Base-by-base conservation (phyloP, 306 rosid species). In the Begonia fuchsioides region DNA sequence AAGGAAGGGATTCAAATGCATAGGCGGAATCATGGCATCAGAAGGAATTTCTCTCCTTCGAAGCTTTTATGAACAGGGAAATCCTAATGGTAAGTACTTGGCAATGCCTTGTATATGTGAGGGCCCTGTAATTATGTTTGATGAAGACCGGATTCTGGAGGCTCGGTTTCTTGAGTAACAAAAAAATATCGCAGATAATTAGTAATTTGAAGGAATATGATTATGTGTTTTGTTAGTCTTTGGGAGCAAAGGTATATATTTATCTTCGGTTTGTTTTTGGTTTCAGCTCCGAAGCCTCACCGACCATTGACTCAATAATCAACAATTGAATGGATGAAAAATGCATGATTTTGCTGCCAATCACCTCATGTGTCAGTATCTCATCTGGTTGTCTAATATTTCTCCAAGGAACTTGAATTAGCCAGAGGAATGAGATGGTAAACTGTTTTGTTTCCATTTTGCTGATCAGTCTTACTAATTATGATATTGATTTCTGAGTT, bases 221-320 rank as follows among this genome's bases (percentile, higher is more conserved):
- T 26, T 26, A 4, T 26, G 0, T 26, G 35, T 26, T 26, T 26
- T 3, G 12, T 35, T 51, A 16, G n/a, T 49, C 11, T 41, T 58
- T 35, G 38, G 15, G 18, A 10, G n/a, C 11, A 6, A 41, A 41
- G 44, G 11, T 10, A 5, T 50, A 38, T 16, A 38, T 52, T 39
- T 54, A 17, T 51, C 9, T 50, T 38, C 20, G 43, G 3, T 10
- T 52, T 40, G 46, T 16, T 12, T 19, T 53, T 69, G 63, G 17
- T 58, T 77, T 52, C 86, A 88, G 95, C 95, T 72, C 97, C 97
- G 38, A 88, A 84, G 71, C 97, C 97, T 39, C 97, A 84, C 64
- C 70, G 87, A 55, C 78, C 80, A 47, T 43, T 78, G 20, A 64
- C 58, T 50, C 59, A 55, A 9, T 70, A 57, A 26, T 49, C 54